Percentiles rank a stretch among this genome's conserved stretches.
Conservation (phyloP, 768 basidiomycete genomes). For the Myochromella boudieri region DNA sequence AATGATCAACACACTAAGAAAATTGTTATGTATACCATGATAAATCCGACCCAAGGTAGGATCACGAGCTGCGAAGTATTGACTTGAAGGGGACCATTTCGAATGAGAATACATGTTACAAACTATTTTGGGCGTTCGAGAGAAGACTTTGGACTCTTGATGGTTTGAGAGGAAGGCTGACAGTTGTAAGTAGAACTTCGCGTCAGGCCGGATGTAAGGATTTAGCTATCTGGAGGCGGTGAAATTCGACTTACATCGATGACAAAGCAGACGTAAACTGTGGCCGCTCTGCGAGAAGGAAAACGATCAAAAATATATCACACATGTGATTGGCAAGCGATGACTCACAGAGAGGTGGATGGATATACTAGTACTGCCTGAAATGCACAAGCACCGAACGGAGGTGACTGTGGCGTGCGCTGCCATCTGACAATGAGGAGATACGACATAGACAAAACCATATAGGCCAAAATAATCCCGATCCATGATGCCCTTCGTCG, state of each 20-base stretch:
- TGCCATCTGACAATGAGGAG: not conserved
- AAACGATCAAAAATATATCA: not conserved
- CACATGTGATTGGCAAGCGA: not conserved
- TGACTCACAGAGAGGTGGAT: not conserved
- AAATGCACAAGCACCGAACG: not conserved
- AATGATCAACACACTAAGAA: not conserved
- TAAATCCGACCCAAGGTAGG: not conserved
- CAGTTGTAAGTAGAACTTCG: not conserved
- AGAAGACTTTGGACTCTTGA: not conserved
- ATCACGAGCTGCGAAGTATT: not conserved
- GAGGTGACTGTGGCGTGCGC: not conserved
- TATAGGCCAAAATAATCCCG: not conserved
- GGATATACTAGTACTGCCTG: not conserved
- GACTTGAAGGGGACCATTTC: not conserved
- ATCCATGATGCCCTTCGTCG: not conserved
- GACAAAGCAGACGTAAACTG: not conserved
- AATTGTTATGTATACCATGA: not conserved
- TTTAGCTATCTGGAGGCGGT: too few relatives aligned
- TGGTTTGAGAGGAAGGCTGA: too few relatives aligned
- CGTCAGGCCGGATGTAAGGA: too few relatives aligned
- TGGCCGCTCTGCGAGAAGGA: not conserved
- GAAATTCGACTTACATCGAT: not conserved
- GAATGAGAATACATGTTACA: not conserved
- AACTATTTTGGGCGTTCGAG: not conserved
- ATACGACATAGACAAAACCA: not conserved